These are phyloP conservation scores for Ophiocordyceps camponoti-leonardi DNA, from an alignment of 2,329 filamentous ascomycete species.

Conservation along the genomic window DNA sequence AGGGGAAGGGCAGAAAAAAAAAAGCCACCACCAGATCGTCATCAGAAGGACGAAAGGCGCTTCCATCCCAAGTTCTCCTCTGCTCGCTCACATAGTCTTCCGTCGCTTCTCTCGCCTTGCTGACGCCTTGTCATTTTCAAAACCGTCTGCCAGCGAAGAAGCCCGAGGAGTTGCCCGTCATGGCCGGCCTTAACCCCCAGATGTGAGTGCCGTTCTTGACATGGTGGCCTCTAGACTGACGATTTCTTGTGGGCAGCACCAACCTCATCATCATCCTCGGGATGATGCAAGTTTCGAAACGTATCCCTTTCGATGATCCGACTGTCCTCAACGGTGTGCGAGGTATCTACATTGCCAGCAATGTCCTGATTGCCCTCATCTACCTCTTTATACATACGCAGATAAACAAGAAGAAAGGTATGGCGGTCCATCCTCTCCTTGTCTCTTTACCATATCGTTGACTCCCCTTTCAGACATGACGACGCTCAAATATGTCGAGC, in stretches of 20 bases:
- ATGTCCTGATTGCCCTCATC: constrained; percentile 68
- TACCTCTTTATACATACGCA: constrained; percentile 72
- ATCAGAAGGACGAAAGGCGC: neutral
- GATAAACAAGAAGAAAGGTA: constrained; percentile 97
- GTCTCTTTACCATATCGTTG: constrained; percentile 3
- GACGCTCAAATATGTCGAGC: constrained; percentile 97
- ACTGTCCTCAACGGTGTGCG: constrained; percentile 38
- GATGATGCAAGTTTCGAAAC: constrained; percentile 98
- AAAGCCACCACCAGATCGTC: neutral
- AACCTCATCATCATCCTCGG: constrained; percentile 90
- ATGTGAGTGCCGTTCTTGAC: constrained; percentile 27
- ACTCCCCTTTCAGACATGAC: constrained; percentile 56
- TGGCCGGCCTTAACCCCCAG: constrained; percentile 45
- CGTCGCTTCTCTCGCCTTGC: neutral
- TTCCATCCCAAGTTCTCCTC: neutral
- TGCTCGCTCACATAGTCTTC: neutral
- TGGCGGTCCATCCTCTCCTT: constrained; percentile 7
- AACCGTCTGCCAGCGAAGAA: neutral
- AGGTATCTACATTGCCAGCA: constrained; percentile 37
- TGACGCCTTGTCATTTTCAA: constrained; percentile 1
- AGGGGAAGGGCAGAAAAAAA: neutral
- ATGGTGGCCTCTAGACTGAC: neutral
- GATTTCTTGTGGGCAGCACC: constrained; percentile 35
- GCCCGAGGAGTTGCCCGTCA: constrained; percentile 20
- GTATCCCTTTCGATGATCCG: constrained; percentile 81